A percentile compares a stretch with the other conserved stretches of the same genome.
These are phyloP conservation scores for Cladosporium sp. DNA, from an alignment of 2,329 filamentous ascomycete genomes.

Conservation along the genomic window DNA sequence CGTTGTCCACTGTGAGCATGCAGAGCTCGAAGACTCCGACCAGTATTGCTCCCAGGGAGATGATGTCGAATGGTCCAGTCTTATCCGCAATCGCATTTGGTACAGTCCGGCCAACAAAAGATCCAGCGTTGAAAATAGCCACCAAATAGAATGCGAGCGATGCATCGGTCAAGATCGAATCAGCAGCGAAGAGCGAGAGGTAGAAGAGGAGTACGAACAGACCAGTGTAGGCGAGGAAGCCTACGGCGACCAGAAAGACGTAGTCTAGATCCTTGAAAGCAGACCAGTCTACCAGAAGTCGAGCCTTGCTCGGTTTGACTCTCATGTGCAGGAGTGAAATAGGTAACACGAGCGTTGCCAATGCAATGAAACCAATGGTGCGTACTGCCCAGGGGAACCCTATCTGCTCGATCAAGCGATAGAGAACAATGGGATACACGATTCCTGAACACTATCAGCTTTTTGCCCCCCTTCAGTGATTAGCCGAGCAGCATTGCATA, in stretches of 20 bases:
- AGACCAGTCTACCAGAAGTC: conserved; percentile 41
- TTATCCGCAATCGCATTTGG: conserved; percentile 55
- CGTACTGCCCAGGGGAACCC: conserved; percentile 58
- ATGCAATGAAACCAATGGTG: conserved; percentile 50
- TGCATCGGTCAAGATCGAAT: conserved; percentile 27
- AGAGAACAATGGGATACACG: conserved; percentile 24
- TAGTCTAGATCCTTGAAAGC: conserved; percentile 43
- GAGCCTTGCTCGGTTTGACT: conserved; percentile 38
- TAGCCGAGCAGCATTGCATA: too few relatives aligned
- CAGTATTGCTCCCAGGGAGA: conserved; percentile 44
- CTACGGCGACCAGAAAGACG: conserved; percentile 29
- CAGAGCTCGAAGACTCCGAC: conserved; percentile 52
- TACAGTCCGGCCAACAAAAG: conserved; percentile 41
- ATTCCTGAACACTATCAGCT: background rate
- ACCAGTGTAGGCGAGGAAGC: conserved; percentile 40
- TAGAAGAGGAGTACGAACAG: conserved; percentile 47
- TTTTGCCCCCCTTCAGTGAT: too few relatives aligned
- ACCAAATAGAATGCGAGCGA: conserved; percentile 41
- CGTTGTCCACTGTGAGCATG: conserved; percentile 54
- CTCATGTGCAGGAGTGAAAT: conserved; percentile 22
- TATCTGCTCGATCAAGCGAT: conserved; percentile 39
- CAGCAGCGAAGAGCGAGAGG: conserved; percentile 37
- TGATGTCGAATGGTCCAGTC: conserved; percentile 55
- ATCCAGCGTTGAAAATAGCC: conserved; percentile 40
- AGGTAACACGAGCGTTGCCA: conserved; percentile 28